A percentile compares a stretch with the other conserved stretches of the same genome.
Evolutionary conservation across 345 rosid genomes (phyloP).

Genomic region (Adansonia digitata): DNA sequence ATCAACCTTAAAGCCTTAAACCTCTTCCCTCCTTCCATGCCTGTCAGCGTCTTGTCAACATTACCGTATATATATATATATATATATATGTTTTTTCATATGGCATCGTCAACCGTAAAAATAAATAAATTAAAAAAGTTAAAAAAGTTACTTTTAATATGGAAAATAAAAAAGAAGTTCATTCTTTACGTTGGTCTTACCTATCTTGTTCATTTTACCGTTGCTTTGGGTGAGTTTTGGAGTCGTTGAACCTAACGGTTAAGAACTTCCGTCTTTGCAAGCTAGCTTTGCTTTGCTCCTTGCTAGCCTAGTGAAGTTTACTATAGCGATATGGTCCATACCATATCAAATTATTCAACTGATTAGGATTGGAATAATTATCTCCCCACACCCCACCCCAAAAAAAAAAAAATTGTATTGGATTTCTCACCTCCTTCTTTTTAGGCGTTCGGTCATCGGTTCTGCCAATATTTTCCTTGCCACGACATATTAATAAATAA

Average conservation of each 20-base stretch:
- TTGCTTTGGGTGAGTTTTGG: neutral
- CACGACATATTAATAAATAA: too few species aligned
- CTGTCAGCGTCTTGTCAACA: neutral
- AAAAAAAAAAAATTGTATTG: too few species aligned
- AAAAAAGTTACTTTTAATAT: too few species aligned
- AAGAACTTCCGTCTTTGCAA: neutral
- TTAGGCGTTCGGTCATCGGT: neutral
- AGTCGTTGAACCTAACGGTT: slow-evolving; percentile 6
- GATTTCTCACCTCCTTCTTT: neutral
- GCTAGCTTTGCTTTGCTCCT: neutral
- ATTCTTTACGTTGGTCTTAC: neutral
- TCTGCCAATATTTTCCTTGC: neutral
- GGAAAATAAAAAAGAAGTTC: neutral
- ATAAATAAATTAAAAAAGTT: neutral
- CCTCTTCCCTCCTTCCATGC: neutral
- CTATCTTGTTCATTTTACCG: neutral
- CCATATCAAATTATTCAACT: neutral
- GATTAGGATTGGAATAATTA: neutral
- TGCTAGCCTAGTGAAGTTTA: neutral
- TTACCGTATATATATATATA: too few species aligned
- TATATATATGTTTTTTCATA: too few species aligned
- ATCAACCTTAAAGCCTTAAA: neutral
- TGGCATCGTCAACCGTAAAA: neutral
- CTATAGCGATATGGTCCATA: neutral
- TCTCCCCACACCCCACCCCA: too few species aligned